phyloP scores from a whole-genome alignment of 495 filamentous ascomycete genomes.

The Aspergillus coremiiformis region DNA sequence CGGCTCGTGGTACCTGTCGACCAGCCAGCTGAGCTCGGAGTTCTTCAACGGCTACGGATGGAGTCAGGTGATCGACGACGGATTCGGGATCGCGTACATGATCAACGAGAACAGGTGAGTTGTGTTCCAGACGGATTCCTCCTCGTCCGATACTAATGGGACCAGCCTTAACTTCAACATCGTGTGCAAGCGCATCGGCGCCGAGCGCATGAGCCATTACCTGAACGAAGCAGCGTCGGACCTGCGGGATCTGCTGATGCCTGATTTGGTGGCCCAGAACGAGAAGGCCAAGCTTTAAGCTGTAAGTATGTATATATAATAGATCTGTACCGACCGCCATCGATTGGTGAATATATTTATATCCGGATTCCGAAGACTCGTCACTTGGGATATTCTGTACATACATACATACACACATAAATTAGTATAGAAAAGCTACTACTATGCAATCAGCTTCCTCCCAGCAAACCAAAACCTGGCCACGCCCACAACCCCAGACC shows the following conservation, averaged over 20 bases:
- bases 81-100: constrained; percentile 99
- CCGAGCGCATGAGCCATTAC: constrained; percentile 89
- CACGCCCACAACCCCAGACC: background rate
- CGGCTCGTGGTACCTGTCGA: constrained; percentile 80
- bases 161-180: constrained; percentile 94
- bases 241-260: constrained; percentile 78
- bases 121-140: background rate
- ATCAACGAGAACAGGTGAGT: constrained; percentile 89
- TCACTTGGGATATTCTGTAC: no score
- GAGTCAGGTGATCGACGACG: constrained; percentile 96
- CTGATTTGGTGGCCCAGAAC: constrained; percentile 62
- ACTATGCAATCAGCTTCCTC: background rate
- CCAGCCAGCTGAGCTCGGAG: constrained; percentile 85
- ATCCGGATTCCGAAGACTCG: no score
- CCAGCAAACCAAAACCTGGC: background rate
- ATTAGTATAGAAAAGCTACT: no score
- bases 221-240: constrained; percentile 89
- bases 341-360: constrained; percentile 6
- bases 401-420: no score
- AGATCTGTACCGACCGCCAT: background rate
- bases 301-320: constrained; percentile 9
- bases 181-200: constrained; percentile 85
- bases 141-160: constrained; percentile 7
- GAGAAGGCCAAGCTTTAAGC: constrained; percentile 80
- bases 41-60: constrained; percentile 99